A percentile compares a stretch with the other conserved stretches of the same genome.
Conservation (phyloP, 805 yeast genomes). For the Kluyveromyces siamensis region DNA sequence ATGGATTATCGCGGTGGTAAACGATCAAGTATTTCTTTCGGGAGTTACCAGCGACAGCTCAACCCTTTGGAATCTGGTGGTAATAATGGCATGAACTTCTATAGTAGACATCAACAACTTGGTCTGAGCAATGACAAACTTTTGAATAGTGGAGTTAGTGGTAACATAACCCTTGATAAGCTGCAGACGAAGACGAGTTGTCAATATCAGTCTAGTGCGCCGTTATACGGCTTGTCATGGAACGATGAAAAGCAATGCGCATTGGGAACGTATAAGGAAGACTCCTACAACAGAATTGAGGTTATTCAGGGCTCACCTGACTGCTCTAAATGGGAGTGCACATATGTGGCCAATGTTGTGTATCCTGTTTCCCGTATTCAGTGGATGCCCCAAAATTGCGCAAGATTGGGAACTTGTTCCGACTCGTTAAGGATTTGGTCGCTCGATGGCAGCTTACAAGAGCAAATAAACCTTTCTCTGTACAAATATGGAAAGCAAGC, state of each 20-base stretch:
- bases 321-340: constrained; percentile 71
- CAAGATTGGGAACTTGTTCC: constrained; percentile 28
- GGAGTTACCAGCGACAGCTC: constrained; percentile 13
- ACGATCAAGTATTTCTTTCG: constrained; percentile 25
- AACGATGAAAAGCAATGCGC: constrained; percentile 24
- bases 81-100: neutral
- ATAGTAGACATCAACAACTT: neutral
- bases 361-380: constrained; percentile 27
- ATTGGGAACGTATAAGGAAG: constrained; percentile 61
- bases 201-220: constrained; percentile 21
- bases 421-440: constrained; percentile 28
- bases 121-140: neutral
- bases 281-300: constrained; percentile 56
- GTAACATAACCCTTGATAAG: constrained; percentile 1
- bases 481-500: constrained; percentile 36
- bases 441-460: constrained; percentile 27
- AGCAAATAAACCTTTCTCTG: constrained; percentile 33
- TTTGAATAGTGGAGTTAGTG: neutral
- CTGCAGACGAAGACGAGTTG: constrained; percentile 10
- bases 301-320: constrained; percentile 33
- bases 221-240: constrained; percentile 28
- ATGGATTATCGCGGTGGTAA: constrained; percentile 17
- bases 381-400: constrained; percentile 28
- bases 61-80: constrained; percentile 2
- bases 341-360: constrained; percentile 21